A percentile compares a stretch with the other conserved stretches of the same genome.
Conservation (phyloP, 306 rosid species). For the Corylus americana region DNA sequence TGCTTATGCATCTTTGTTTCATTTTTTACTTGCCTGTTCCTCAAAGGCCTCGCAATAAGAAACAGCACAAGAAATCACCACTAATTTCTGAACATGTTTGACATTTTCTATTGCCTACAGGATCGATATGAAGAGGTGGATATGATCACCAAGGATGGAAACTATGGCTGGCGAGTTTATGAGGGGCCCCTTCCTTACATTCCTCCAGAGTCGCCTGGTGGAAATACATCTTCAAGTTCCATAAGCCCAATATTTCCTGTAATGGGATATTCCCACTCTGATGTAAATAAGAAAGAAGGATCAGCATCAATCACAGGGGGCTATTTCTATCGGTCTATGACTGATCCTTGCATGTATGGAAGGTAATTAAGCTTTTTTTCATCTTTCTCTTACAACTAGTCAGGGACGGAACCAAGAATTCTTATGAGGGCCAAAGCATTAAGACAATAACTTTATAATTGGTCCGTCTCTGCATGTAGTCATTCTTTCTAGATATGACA, state of each 20-base stretch:
- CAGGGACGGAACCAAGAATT: not conserved
- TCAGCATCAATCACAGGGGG: conserved; percentile 91
- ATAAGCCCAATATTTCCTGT: conserved; percentile 66
- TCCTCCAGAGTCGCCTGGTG: conserved; percentile 49
- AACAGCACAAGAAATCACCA: not conserved
- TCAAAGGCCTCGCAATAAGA: not conserved
- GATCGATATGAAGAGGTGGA: conserved; percentile 89
- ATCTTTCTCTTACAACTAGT: not conserved
- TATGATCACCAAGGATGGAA: conserved; percentile 89
- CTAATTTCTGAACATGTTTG: conserved; percentile 1
- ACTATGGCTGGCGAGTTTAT: conserved; percentile 88
- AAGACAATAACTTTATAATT: too few relatives aligned
- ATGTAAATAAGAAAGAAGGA: conserved; percentile 66
- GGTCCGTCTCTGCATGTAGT: not conserved
- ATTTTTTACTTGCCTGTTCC: not conserved
- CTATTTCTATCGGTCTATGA: conserved; percentile 74
- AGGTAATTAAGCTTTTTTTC: conserved; percentile 45
- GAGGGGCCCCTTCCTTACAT: conserved; percentile 66
- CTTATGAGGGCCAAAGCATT: too few relatives aligned
- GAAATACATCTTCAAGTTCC: conserved; percentile 55
- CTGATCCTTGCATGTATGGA: conserved; percentile 94
- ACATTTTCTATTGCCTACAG: conserved; percentile 42
- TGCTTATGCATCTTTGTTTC: not conserved
- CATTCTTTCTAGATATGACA: not conserved
- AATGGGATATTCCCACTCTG: conserved; percentile 77